These are phyloP conservation scores for Silene latifolia DNA, from an alignment of 148 eudicot genomes.

Conservation along the genomic window DNA sequence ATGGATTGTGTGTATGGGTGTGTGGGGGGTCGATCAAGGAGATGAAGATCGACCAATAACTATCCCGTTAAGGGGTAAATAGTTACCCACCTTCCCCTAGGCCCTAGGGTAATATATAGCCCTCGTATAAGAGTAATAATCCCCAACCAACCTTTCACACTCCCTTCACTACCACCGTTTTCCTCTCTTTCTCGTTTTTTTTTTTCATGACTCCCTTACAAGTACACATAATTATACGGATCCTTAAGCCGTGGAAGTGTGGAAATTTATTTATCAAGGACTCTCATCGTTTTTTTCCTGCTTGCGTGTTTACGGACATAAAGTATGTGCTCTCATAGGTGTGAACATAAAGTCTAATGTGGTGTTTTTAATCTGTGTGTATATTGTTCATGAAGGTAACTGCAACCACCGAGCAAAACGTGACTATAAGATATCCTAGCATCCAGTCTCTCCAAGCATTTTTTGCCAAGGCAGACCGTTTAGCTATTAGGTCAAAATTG, in stretches of 20 bases:
- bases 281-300: background rate
- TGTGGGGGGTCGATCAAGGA: no score
- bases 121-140: no score
- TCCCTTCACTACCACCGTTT: no score
- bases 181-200: no score
- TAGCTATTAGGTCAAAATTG: conserved; percentile 20
- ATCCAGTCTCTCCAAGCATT: conserved; percentile 42
- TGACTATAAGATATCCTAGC: conserved; percentile 71
- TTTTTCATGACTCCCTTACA: background rate
- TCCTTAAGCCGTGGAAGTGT: background rate
- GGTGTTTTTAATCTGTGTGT: conserved; percentile 4
- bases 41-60: background rate
- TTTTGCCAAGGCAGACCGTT: conserved; percentile 34
- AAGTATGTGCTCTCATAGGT: background rate
- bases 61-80: no score
- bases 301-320: background rate
- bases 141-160: no score
- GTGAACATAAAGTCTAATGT: background rate
- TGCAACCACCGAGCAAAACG: conserved; percentile 51
- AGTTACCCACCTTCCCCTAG: background rate
- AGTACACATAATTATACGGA: background rate
- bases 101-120: no score
- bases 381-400: conserved; percentile 48
- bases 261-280: background rate
- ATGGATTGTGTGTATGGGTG: no score